phyloP scores from a whole-genome alignment of 2,329 filamentous ascomycete species.

The Epichloe elymi region DNA sequence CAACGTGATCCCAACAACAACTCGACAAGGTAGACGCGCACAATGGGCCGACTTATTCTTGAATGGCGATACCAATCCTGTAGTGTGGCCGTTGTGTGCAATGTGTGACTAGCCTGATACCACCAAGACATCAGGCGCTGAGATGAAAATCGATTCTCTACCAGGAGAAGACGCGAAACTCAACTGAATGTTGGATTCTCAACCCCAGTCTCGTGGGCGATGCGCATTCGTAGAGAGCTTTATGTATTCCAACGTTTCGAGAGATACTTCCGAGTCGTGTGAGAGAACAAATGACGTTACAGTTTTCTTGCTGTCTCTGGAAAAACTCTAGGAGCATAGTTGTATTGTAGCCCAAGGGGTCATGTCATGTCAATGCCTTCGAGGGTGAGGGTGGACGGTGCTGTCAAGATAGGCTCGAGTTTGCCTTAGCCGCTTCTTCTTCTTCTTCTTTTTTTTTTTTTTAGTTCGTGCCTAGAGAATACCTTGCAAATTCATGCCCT shows the following conservation, averaged over 20 bases:
- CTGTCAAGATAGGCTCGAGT: conserved; percentile 9
- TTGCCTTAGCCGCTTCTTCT: neutral
- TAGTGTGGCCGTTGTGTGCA: conserved; percentile 10
- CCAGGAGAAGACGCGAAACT: neutral
- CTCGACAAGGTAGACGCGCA: too few relatives aligned
- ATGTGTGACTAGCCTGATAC: neutral
- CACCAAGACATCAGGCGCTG: neutral
- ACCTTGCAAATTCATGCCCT: neutral
- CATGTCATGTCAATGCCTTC: neutral
- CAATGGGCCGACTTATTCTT: conserved; percentile 25
- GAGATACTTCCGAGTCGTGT: neutral
- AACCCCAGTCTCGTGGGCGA: neutral
- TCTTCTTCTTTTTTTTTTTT: too few relatives aligned
- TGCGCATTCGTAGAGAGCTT: neutral
- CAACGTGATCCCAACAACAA: neutral
- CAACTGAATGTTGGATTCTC: neutral
- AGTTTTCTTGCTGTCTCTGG: neutral
- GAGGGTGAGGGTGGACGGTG: neutral
- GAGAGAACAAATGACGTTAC: neutral
- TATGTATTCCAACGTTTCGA: neutral
- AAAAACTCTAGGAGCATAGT: neutral
- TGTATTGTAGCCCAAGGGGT: neutral
- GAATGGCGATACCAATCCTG: conserved; percentile 42
- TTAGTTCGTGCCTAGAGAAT: conserved; percentile 1
- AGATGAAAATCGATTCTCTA: neutral